Evolutionary conservation across 495 filamentous ascomycete species (phyloP).

Genomic region (Neurospora pannonica): DNA sequence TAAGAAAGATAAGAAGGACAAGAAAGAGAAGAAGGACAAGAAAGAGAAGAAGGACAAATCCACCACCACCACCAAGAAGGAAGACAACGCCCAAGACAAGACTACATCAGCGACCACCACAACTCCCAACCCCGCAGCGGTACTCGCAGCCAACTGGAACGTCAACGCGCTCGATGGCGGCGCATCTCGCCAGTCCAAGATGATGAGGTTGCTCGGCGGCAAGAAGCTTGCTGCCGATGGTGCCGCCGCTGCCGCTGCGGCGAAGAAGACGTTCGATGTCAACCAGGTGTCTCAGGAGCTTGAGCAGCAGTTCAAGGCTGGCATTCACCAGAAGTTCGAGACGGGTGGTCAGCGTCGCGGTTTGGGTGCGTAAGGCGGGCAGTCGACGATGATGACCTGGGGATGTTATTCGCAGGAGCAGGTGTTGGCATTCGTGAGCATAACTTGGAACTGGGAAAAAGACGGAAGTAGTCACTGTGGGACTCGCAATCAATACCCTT

Average conservation of each 20-base stretch:
- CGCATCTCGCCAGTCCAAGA: constrained; percentile 43
- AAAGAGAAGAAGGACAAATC: constrained; percentile 5
- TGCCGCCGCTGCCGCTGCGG: constrained; percentile 1
- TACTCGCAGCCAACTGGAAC: constrained; percentile 38
- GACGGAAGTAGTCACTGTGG: neutral
- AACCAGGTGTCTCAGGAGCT: constrained; percentile 42
- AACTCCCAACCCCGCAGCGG: constrained; percentile 2
- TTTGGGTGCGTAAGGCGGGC: constrained; percentile 37
- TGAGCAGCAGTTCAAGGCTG: constrained; percentile 47
- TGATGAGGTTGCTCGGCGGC: constrained; percentile 46
- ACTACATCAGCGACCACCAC: neutral
- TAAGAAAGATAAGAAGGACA: constrained; percentile 6
- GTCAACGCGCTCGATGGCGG: constrained; percentile 42
- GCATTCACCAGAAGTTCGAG: constrained; percentile 51
- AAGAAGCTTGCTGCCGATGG: constrained; percentile 24
- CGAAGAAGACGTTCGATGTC: constrained; percentile 23
- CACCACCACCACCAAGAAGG: constrained; percentile 1
- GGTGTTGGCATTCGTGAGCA: neutral
- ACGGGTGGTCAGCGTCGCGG: constrained; percentile 40
- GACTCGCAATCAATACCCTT: neutral
- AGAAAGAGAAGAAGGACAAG: constrained; percentile 7
- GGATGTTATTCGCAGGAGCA: neutral
- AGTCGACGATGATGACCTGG: neutral
- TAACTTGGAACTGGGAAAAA: neutral
- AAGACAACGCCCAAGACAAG: neutral